Evolutionary conservation across 805 yeast genomes (phyloP), one percentile per base, ranked within the genome.

Genomic region (Cyberlindnera petersonii): DNA sequence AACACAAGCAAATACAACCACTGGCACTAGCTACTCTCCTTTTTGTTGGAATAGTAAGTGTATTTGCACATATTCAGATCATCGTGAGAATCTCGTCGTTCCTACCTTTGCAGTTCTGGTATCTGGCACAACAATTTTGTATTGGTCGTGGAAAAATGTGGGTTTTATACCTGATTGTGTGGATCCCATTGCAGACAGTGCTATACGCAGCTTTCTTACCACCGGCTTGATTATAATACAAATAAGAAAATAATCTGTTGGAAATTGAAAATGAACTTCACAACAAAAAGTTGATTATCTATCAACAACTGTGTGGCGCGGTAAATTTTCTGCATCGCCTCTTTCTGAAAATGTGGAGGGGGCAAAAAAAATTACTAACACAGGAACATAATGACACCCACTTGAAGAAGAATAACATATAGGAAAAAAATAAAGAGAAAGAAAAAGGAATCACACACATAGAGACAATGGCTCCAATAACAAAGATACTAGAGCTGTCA

Each of bases 201-300:
- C 63, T 89, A 35, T 89, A 77, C 63, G 86, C 82, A 7, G 80
- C 80, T n/a, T 89, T 86, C 55, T 66, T 89, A 30, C 98, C 97
- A 2, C 98, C 98, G 5, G 98, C 98, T n/a, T 87, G 58, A 58
- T 8, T n/a, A 10, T 20, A 7, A 18, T 6, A 20, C 14, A 20
- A 6, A 30, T 22, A 11, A 9, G 24, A 11, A 22, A 9, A 22
- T 8, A 11, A 7, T 24, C 27, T n/a, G n/a, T 7, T 15, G 27
- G 15, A 15, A 8, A 11, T n/a, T 24, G 27, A 13, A 15, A 15
- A 24, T n/a, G n/a, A 24, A 24, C n/a, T n/a, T n/a, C n/a, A n/a
- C n/a, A n/a, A n/a, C n/a, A n/a, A n/a, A n/a, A n/a, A n/a, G n/a
- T n/a, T n/a, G n/a, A n/a, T n/a, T n/a, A n/a, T n/a, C n/a, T n/a